A percentile compares a stretch with the other conserved stretches of the same genome.
phyloP scores from a whole-genome alignment of 768 basidiomycete genomes.

The Termitomyces sp. region DNA sequence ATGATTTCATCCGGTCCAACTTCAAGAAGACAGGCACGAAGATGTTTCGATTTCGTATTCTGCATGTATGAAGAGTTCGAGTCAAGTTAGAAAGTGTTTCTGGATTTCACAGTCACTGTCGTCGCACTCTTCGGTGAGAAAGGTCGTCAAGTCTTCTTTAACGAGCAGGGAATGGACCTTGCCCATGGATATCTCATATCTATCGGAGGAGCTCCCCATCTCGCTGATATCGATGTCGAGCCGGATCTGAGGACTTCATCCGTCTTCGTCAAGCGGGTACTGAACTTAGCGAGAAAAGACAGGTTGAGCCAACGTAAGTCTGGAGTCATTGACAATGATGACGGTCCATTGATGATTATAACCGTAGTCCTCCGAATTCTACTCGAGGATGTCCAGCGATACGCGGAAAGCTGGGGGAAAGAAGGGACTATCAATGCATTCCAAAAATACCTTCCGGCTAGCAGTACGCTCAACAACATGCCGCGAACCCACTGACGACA shows the following conservation, averaged over 20 bases:
- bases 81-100: too few relatives aligned
- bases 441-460: constrained; percentile 24
- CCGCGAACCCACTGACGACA: constrained; percentile 23
- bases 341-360: neutral
- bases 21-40: constrained; percentile 21
- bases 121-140: constrained; percentile 30
- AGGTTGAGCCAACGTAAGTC: constrained; percentile 14
- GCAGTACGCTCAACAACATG: constrained; percentile 29
- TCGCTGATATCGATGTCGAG: constrained; percentile 23
- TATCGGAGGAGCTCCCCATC: constrained; percentile 25
- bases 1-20: constrained; percentile 26
- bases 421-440: constrained; percentile 24
- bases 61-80: constrained; percentile 18
- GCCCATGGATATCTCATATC: constrained; percentile 33
- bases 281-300: constrained; percentile 13
- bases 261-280: constrained; percentile 20
- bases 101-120: constrained; percentile 5
- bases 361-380: constrained; percentile 21
- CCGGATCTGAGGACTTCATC: constrained; percentile 17
- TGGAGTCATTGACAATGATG: neutral
- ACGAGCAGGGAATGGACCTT: constrained; percentile 25
- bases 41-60: constrained; percentile 26
- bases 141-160: constrained; percentile 30
- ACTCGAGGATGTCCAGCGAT: constrained; percentile 21
- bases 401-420: constrained; percentile 22